These are phyloP conservation scores for Agroathelia rolfsii DNA, from an alignment of 1,284 basidiomycete species.

Conservation along the genomic window DNA sequence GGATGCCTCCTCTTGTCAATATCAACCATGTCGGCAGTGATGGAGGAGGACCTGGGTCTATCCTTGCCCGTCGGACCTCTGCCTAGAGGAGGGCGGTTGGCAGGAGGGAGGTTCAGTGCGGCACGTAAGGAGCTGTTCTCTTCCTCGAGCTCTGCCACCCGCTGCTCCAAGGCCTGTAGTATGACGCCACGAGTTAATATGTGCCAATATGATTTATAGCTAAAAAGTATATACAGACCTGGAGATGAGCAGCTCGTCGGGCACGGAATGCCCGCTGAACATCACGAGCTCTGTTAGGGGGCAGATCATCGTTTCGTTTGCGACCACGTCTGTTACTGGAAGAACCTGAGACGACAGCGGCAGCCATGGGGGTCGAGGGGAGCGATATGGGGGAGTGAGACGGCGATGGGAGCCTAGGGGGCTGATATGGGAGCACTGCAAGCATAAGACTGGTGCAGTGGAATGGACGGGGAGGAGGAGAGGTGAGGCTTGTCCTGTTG, in stretches of 20 bases:
- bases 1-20: no score
- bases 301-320: slow-evolving; percentile 86
- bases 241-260: slow-evolving; percentile 80
- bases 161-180: slow-evolving; percentile 67
- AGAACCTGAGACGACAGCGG: slow-evolving; percentile 6
- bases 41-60: slow-evolving; percentile 47
- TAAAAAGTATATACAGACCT: slow-evolving; percentile 40
- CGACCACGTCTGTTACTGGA: slow-evolving; percentile 54
- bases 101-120: slow-evolving; percentile 67
- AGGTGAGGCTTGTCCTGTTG: no score
- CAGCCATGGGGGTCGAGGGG: slow-evolving; percentile 9
- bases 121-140: slow-evolving; percentile 76
- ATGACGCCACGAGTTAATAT: slow-evolving; percentile 21
- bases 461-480: slow-evolving; percentile 21
- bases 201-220: slow-evolving; percentile 25
- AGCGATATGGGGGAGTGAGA: slow-evolving; percentile 15
- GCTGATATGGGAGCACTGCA: slow-evolving; percentile 14
- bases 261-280: slow-evolving; percentile 90
- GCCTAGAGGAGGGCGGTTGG: slow-evolving; percentile 59
- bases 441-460: slow-evolving; percentile 11
- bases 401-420: slow-evolving; percentile 12
- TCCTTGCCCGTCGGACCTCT: slow-evolving; percentile 80
- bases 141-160: slow-evolving; percentile 76
- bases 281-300: slow-evolving; percentile 85
- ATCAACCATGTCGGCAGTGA: no score